Evolutionary conservation across 306 rosid species (phyloP), one percentile per base, ranked within the genome.

Genomic region (Lathyrus oleraceus): DNA sequence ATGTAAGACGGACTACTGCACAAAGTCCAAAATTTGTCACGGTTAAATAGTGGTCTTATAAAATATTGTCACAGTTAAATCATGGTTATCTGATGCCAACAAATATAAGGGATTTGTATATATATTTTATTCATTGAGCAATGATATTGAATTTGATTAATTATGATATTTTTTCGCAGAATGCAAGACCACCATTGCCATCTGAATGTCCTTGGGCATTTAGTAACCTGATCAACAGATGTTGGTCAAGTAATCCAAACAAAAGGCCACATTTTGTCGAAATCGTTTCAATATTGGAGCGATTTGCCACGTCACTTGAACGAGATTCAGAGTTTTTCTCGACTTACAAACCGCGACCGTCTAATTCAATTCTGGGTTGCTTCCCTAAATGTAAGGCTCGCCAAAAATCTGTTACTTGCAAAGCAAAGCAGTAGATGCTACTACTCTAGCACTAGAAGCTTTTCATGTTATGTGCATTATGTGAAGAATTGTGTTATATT

Each of bases 141-240:
- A 49, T 49, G 56, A 49, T 49, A 49, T 1, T 53, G 60, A 53
- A 25, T 10, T 45, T 70, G 67, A 53, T 78, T 59, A 43, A 10
- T n/a, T 35, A 60, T 61, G 13, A 23, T 60, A 25, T 25, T 73
- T 1, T 53, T 65, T 53, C 80, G 87, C 81, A 94, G 99, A 94
- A 94, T 83, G 94, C 88, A 77, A 94, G 99, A 69, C 99, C 99
- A 1, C 95, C 97, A 23, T 61, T 94, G 76, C 97, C 96, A 43
- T 49, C 89, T 3, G 85, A 77, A 49, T 94, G 99, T 76, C 99
- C 99, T 0, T n/a, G 32, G 78, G 92, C 91, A 47, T 83, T 94
- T 38, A 72, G 91, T 69, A 76, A 79, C 61, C 92, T 94, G 43
- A 84, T 94, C 35, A 86, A 78, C 64, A 79, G 88, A 77, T 94